A percentile compares a stretch with the other conserved stretches of the same genome.
These are phyloP conservation scores for Butyriboletus pseudospeciosus DNA, from an alignment of 1,284 basidiomycete species.

Conservation along the genomic window DNA sequence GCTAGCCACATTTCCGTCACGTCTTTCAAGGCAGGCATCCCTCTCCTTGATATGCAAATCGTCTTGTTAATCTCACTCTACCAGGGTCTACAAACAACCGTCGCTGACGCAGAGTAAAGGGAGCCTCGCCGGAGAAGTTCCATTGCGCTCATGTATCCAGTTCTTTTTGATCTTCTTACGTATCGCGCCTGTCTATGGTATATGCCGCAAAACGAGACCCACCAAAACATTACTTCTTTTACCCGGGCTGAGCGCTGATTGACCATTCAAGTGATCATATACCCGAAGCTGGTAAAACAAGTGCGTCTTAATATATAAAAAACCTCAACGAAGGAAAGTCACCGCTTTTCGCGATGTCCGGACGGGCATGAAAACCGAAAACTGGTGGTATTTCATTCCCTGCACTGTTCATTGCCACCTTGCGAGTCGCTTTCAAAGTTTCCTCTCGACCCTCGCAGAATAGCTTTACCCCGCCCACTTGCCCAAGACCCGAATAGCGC, in stretches of 20 bases:
- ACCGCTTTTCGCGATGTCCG: background rate
- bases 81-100: conserved; percentile 78
- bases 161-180: conserved; percentile 9
- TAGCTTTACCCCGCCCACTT: background rate
- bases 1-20: conserved; percentile 76
- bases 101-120: conserved; percentile 69
- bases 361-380: conserved; percentile 7
- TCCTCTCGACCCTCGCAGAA: conserved; percentile 1
- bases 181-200: conserved; percentile 8
- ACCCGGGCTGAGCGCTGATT: background rate
- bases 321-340: background rate
- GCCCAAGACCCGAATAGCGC: background rate
- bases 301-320: background rate
- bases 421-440: background rate
- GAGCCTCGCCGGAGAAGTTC: conserved; percentile 1
- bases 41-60: background rate
- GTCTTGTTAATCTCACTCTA: conserved; percentile 3
- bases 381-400: background rate
- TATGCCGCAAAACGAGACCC: conserved; percentile 10
- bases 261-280: background rate
- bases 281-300: background rate
- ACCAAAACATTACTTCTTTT: background rate
- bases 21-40: conserved; percentile 73
- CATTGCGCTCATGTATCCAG: conserved; percentile 15
- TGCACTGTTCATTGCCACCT: background rate